Conservation (phyloP, 768 basidiomycete genomes). For the Auricularia sp. region DNA sequence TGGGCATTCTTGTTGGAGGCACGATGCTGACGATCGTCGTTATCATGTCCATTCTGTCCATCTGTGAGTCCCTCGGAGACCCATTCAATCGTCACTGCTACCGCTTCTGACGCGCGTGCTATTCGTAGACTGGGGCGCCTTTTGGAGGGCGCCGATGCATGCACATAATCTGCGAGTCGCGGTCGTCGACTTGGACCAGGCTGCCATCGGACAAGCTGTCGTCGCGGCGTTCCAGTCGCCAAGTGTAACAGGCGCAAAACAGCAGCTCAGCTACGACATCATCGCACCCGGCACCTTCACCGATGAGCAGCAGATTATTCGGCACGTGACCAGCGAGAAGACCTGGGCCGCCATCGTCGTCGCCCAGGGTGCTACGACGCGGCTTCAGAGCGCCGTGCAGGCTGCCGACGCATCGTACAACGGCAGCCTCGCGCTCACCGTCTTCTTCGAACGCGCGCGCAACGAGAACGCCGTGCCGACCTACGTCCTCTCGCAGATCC, state of each 20-base stretch:
- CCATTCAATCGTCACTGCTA: too few relatives aligned
- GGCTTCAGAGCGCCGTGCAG: neutral
- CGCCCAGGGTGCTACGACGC: neutral
- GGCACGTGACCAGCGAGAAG: neutral
- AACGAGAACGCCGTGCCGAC: neutral
- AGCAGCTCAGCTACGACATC: neutral
- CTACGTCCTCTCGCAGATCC: neutral
- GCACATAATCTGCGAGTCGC: neutral
- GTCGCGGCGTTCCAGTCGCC: neutral
- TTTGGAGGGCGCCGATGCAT: neutral
- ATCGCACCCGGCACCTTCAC: neutral
- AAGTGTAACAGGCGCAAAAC: neutral
- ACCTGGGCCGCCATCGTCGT: neutral
- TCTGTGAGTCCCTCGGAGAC: constrained; percentile 20
- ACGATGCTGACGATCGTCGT: constrained; percentile 28
- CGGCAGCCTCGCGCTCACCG: neutral
- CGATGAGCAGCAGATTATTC: neutral
- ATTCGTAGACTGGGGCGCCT: neutral
- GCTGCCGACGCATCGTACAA: neutral
- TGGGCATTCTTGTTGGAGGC: constrained; percentile 30
- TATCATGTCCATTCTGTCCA: constrained; percentile 42
- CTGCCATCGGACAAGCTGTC: neutral
- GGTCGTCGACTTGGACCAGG: neutral
- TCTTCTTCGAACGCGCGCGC: neutral
- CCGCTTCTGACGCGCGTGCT: too few relatives aligned